Evolutionary conservation across 2,329 filamentous ascomycete genomes (phyloP).

Genomic region (Fusarium penzigii): DNA sequence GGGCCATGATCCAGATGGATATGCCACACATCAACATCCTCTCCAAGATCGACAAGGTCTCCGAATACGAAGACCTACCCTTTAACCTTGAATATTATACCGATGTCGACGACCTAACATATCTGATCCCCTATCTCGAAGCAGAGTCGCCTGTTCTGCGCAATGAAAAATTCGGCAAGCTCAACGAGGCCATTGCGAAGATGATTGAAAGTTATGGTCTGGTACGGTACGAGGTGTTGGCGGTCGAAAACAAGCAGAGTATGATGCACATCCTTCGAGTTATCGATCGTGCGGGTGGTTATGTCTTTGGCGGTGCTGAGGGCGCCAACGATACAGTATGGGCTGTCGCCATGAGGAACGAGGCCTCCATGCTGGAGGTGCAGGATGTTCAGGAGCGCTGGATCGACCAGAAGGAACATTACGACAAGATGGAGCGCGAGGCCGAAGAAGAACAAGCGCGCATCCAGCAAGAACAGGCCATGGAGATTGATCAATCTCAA

Average conservation of each 20-base stretch:
- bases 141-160: conserved; percentile 71
- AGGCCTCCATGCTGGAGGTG: conserved; percentile 74
- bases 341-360: conserved; percentile 88
- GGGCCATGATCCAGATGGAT: conserved; percentile 98
- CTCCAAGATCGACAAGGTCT: conserved; percentile 95
- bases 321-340: conserved; percentile 96
- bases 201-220: conserved; percentile 88
- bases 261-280: conserved; percentile 91
- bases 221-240: conserved; percentile 88
- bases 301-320: conserved; percentile 87
- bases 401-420: conserved; percentile 87
- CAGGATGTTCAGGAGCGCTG: conserved; percentile 93
- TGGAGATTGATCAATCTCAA: conserved; percentile 36
- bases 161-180: conserved; percentile 74
- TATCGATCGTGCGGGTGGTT: conserved; percentile 89
- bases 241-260: conserved; percentile 94
- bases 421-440: conserved; percentile 76
- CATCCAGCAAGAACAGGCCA: conserved; percentile 38
- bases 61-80: conserved; percentile 79
- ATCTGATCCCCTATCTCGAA: conserved; percentile 79
- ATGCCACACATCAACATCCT: conserved; percentile 94
- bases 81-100: conserved; percentile 98
- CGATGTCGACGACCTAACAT: conserved; percentile 89
- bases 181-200: conserved; percentile 85
- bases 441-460: conserved; percentile 75